Evolutionary conservation across 805 yeast species (phyloP).

Genomic region (Kuraishia floccosa): DNA sequence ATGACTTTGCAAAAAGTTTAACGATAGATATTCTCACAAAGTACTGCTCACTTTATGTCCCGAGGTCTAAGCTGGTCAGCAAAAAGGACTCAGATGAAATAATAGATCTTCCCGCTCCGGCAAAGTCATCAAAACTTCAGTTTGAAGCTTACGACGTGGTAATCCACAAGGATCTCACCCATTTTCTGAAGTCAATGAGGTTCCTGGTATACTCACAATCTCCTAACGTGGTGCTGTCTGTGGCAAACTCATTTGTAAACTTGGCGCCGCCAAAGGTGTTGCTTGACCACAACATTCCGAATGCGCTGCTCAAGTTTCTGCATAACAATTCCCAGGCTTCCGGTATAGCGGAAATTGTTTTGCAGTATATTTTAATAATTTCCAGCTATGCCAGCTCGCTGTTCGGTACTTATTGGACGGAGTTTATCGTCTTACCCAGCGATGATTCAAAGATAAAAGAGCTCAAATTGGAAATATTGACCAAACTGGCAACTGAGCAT

Average conservation of each 20-base stretch:
- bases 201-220: conserved; percentile 39
- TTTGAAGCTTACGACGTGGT: conserved; percentile 21
- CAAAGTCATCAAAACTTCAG: background rate
- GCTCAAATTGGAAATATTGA: conserved; percentile 50
- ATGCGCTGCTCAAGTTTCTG: conserved; percentile 33
- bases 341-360: conserved; percentile 23
- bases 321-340: conserved; percentile 10
- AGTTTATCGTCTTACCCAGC: conserved; percentile 44
- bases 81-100: background rate
- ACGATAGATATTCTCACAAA: conserved; percentile 53
- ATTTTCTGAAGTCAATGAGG: conserved; percentile 37
- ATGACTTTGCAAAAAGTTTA: conserved; percentile 59
- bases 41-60: conserved; percentile 53
- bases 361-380: conserved; percentile 34
- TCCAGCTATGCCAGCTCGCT: conserved; percentile 18
- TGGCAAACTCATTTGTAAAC: conserved; percentile 42
- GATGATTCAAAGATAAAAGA: conserved; percentile 34
- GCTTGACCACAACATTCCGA: conserved; percentile 34
- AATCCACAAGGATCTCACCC: conserved; percentile 43
- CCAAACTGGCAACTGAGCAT: conserved; percentile 40
- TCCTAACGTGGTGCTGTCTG: conserved; percentile 50
- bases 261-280: conserved; percentile 49
- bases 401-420: conserved; percentile 20
- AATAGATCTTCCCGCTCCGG: background rate
- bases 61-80: conserved; percentile 28